Evolutionary conservation across 1,139 yeast species (phyloP).

Genomic region (Yamadazyma atmosphaerica): DNA sequence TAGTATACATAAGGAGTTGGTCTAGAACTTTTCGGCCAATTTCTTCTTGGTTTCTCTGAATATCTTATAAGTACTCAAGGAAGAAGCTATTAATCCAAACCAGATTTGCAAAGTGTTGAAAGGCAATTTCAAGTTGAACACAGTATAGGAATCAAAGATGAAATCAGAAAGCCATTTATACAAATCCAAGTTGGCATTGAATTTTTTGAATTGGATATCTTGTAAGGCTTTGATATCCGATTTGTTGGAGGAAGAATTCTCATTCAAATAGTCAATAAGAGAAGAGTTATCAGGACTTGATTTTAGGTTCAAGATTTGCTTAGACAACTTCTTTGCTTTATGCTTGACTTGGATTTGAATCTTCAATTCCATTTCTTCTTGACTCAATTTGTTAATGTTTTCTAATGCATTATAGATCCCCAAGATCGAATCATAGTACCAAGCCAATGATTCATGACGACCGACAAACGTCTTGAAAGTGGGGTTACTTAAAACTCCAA

Average conservation of each 20-base stretch:
- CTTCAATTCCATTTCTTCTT: slow-evolving; percentile 44
- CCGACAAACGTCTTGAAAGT: slow-evolving; percentile 34
- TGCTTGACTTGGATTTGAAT: slow-evolving; percentile 42
- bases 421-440: slow-evolving; percentile 63
- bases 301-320: slow-evolving; percentile 32
- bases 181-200: slow-evolving; percentile 42
- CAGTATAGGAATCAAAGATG: slow-evolving; percentile 45
- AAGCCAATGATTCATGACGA: slow-evolving; percentile 59
- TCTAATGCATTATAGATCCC: slow-evolving; percentile 51
- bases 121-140: slow-evolving; percentile 40
- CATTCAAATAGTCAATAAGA: slow-evolving; percentile 17
- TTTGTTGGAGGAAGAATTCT: slow-evolving; percentile 15
- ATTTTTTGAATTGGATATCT: slow-evolving; percentile 39
- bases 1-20: slow-evolving; percentile 3
- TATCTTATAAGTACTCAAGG: slow-evolving; percentile 39
- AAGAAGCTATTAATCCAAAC: slow-evolving; percentile 49
- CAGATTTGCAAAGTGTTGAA: slow-evolving; percentile 48
- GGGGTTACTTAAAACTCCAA: slow-evolving; percentile 47
- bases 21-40: slow-evolving; percentile 1
- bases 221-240: slow-evolving; percentile 25
- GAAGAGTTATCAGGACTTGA: slow-evolving; percentile 10
- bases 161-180: slow-evolving; percentile 44
- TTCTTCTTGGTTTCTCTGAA: slow-evolving; percentile 41
- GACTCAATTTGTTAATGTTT: slow-evolving; percentile 37
- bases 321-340: slow-evolving; percentile 37